A percentile compares a stretch with the other conserved stretches of the same genome.
These are phyloP conservation scores for Calonectria pteridis DNA, from an alignment of 2,329 filamentous ascomycete genomes.

Conservation along the genomic window DNA sequence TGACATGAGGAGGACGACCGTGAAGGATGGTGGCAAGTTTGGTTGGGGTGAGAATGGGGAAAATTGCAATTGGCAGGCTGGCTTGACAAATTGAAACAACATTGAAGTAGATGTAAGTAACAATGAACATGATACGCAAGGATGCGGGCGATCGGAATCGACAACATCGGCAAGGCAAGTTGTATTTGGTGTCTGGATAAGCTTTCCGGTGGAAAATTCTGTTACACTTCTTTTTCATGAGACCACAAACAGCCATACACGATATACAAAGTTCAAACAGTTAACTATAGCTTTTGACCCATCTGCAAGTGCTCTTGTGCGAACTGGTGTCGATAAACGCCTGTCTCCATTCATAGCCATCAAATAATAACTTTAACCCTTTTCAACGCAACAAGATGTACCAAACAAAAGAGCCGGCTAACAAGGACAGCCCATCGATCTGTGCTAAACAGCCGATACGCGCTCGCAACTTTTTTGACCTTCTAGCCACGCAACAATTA, in stretches of 20 bases:
- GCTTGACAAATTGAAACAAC: not conserved
- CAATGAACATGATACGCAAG: not conserved
- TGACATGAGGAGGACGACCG: slow-evolving; percentile 14
- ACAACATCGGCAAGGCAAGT: not conserved
- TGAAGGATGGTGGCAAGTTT: slow-evolving; percentile 8
- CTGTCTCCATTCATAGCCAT: not conserved
- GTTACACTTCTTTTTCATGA: not conserved
- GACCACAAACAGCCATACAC: not conserved
- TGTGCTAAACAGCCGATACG: not conserved
- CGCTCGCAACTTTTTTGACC: not conserved
- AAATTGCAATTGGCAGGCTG: slow-evolving; percentile 5
- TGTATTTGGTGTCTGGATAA: not conserved
- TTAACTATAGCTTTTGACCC: not conserved
- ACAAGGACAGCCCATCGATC: not conserved
- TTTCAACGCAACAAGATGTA: not conserved
- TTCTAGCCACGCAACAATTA: not conserved
- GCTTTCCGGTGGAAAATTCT: not conserved
- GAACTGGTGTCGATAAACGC: not conserved
- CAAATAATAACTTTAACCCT: not conserved
- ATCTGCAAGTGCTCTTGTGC: fast-evolving
- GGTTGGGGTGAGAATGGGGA: slow-evolving; percentile 10
- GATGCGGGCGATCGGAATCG: not conserved
- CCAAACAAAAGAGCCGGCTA: not conserved
- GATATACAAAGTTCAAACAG: not conserved
- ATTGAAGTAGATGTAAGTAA: not conserved